These are phyloP conservation scores for Hericium erinaceus DNA, from an alignment of 768 basidiomycete genomes.

Conservation along the genomic window DNA sequence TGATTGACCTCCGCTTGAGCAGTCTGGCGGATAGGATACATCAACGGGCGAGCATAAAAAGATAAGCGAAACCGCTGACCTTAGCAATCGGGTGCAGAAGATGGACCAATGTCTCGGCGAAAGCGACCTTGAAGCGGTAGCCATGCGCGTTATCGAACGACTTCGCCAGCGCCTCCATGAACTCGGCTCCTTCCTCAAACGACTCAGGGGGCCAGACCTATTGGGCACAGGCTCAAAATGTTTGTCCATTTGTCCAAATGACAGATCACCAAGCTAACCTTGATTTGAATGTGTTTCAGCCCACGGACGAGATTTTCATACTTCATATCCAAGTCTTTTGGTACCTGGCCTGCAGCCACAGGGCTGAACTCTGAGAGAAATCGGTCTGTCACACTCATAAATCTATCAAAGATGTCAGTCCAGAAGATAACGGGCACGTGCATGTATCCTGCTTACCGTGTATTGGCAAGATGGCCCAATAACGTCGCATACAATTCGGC, in stretches of 20 bases:
- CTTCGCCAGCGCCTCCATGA: slow-evolving; percentile 74
- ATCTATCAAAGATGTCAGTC: slow-evolving; percentile 34
- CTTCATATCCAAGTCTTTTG: slow-evolving; percentile 72
- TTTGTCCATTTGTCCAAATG: slow-evolving; percentile 2
- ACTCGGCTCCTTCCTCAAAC: slow-evolving; percentile 90
- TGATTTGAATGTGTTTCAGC: slow-evolving; percentile 73
- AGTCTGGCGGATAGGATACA: slow-evolving; percentile 37
- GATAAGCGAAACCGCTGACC: slow-evolving; percentile 28
- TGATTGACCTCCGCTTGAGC: slow-evolving; percentile 95
- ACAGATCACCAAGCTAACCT: slow-evolving; percentile 31
- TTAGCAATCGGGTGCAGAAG: slow-evolving; percentile 85
- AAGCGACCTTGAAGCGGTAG: slow-evolving; percentile 69
- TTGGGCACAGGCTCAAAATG: background rate
- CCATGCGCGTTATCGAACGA: slow-evolving; percentile 83
- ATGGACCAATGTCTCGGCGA: slow-evolving; percentile 71
- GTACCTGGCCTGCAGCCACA: slow-evolving; percentile 62
- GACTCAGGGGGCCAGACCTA: slow-evolving; percentile 91
- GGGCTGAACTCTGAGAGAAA: slow-evolving; percentile 76
- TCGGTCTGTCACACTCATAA: slow-evolving; percentile 87
- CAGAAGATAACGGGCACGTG: background rate
- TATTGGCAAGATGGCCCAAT: slow-evolving; percentile 74
- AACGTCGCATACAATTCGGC: slow-evolving; percentile 76
- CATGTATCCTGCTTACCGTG: slow-evolving; percentile 44
- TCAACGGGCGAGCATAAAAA: background rate
- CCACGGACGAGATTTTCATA: slow-evolving; percentile 82